Evolutionary conservation across 2,329 filamentous ascomycete genomes (phyloP), one percentile per base, ranked within the genome.

Genomic region (Monosporascus sp.): DNA sequence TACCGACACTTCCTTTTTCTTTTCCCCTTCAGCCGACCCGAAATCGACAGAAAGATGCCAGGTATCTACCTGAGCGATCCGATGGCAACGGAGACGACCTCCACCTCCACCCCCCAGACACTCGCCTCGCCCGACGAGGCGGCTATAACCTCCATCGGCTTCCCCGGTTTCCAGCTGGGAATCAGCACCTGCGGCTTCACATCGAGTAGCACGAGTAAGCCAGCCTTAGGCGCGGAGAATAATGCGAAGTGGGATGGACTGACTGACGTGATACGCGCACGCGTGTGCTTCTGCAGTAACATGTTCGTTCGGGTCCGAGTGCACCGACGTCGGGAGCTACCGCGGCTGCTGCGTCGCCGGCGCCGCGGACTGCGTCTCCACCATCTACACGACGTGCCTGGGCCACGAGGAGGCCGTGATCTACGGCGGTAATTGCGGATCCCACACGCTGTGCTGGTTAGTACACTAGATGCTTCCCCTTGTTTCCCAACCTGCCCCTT

Each of bases 401-500:
- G 55, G 65, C 39, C 62, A 65, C 49, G 50, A 46, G 2, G 37
- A 56, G 2, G 55, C 58, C 20, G 50, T 51, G 5, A 47, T 58
- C 44, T 39, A 54, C 17, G 57, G 31, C 3, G 51, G 11, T 34
- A 34, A 58, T 20, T 68, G 63, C 42, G 60, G 60, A 25, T 51
- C 52, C n/a, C 60, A 64, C 18, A 65, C 62, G 2, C 24, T 67
- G 51, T 68, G 64, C 48, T 67, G 66, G 65, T 67, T 38, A 51
- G 65, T 65, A 31, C 27, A 31, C 27, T 11, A 11, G 8, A 31
- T 11, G 9, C 8, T 4, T 31, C 27, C 27, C 27, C 27, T 31
- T 31, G 27, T 31, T 31, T 11, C 27, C 9, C 27, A 9, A 31
- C 27, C 8, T 3, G 9, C 27, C 9, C 27, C 9, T 11, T 31